phyloP scores from a whole-genome alignment of 495 filamentous ascomycete genomes.

The Penicillium steckii region DNA sequence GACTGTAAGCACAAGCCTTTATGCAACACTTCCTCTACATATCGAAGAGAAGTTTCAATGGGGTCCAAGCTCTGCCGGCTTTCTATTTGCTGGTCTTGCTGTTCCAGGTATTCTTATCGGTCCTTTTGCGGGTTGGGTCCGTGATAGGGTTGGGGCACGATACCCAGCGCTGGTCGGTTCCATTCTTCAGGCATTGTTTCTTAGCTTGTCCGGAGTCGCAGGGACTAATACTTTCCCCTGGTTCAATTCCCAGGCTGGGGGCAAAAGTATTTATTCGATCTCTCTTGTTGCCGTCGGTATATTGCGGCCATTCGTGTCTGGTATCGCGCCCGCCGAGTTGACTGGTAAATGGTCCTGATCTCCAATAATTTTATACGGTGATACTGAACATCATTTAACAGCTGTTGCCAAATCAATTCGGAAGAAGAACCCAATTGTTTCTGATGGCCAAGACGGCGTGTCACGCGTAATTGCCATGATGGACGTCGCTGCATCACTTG shows the following conservation, averaged over 20 bases:
- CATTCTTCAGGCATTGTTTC: neutral
- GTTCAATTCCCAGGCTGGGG: neutral
- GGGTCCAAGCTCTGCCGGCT: constrained; percentile 14
- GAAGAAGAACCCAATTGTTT: constrained; percentile 10
- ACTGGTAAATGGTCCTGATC: too few relatives aligned
- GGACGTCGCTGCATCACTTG: constrained; percentile 18
- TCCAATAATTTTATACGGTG: neutral
- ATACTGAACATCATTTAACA: neutral
- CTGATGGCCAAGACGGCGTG: constrained; percentile 17
- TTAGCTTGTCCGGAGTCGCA: neutral
- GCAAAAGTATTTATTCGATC: constrained; percentile 5
- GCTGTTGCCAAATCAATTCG: constrained; percentile 17
- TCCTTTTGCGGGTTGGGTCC: constrained; percentile 26
- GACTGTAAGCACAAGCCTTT: constrained; percentile 18
- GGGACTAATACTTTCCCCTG: neutral
- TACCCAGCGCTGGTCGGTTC: constrained; percentile 16
- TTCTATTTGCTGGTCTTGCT: constrained; percentile 24
- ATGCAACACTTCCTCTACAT: constrained; percentile 31
- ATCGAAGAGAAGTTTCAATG: constrained; percentile 19
- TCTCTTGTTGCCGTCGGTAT: constrained; percentile 12
- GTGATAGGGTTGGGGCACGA: constrained; percentile 24
- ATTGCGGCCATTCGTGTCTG: constrained; percentile 2
- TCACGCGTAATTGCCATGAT: constrained; percentile 26
- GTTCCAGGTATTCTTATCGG: constrained; percentile 21
- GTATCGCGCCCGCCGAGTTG: too few relatives aligned